Conservation (phyloP, 805 yeast species). For the Myxozyma geophila region DNA sequence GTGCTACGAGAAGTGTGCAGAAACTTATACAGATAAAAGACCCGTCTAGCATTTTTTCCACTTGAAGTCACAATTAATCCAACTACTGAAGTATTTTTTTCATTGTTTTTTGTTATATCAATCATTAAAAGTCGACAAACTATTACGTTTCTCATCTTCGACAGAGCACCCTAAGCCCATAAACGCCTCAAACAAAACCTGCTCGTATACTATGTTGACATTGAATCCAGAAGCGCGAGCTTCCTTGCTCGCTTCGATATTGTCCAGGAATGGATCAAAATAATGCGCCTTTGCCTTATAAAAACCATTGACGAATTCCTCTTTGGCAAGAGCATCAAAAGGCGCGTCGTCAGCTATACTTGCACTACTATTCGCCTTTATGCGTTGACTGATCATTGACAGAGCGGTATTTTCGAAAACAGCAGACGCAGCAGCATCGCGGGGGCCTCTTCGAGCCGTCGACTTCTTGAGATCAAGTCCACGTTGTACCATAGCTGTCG, state of each 20-base stretch:
- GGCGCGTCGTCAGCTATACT: constrained; percentile 56
- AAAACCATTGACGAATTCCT: constrained; percentile 61
- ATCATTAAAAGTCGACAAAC: background rate
- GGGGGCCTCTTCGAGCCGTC: constrained; percentile 59
- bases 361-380: background rate
- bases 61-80: background rate
- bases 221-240: constrained; percentile 87
- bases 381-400: constrained; percentile 16
- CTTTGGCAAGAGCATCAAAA: constrained; percentile 94
- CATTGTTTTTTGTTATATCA: background rate
- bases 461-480: constrained; percentile 64
- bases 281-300: constrained; percentile 57
- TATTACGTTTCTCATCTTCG: constrained; percentile 44
- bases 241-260: constrained; percentile 60
- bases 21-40: background rate
- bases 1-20: constrained; percentile 7
- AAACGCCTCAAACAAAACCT: constrained; percentile 86
- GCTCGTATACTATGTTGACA: constrained; percentile 66
- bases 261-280: constrained; percentile 63
- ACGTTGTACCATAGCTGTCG: constrained; percentile 39
- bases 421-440: constrained; percentile 41
- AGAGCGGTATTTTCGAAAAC: constrained; percentile 37
- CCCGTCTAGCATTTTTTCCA: background rate
- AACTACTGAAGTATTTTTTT: background rate
- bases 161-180: constrained; percentile 85